A percentile compares a stretch with the other conserved stretches of the same genome.
These are phyloP conservation scores for Chaetomidium leptoderma DNA, from an alignment of 495 filamentous ascomycete species.

Conservation along the genomic window DNA sequence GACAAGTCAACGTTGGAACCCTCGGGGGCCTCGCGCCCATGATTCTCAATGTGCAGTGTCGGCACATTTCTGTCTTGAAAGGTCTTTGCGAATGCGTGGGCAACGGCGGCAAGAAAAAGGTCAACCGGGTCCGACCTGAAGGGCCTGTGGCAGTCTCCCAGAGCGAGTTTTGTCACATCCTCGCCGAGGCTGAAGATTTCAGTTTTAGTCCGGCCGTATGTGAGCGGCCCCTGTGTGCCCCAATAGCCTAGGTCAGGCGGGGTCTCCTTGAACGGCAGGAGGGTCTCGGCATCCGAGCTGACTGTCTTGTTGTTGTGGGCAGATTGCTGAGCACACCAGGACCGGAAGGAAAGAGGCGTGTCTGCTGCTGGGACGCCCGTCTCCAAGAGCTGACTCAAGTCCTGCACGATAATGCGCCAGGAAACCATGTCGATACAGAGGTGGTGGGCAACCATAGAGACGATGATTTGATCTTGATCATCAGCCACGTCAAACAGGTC, in stretches of 20 bases:
- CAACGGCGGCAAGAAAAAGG: slow-evolving; percentile 31
- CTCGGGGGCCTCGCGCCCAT: slow-evolving; percentile 54
- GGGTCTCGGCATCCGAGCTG: neutral
- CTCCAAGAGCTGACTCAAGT: slow-evolving; percentile 50
- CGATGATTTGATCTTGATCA: slow-evolving; percentile 27
- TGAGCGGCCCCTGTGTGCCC: slow-evolving; percentile 24
- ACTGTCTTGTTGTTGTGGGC: slow-evolving; percentile 17
- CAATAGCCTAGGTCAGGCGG: slow-evolving; percentile 27
- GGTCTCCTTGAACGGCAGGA: slow-evolving; percentile 20
- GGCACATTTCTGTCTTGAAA: slow-evolving; percentile 44
- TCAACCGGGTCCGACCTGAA: slow-evolving; percentile 33
- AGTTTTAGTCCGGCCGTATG: slow-evolving; percentile 18
- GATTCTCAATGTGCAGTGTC: slow-evolving; percentile 47
- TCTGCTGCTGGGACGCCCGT: slow-evolving; percentile 23
- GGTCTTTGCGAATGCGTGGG: slow-evolving; percentile 28
- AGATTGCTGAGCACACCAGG: slow-evolving; percentile 47
- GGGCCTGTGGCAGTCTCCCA: slow-evolving; percentile 26
- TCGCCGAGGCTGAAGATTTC: slow-evolving; percentile 26
- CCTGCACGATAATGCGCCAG: slow-evolving; percentile 56
- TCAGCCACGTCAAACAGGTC: slow-evolving; percentile 40
- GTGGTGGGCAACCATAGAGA: slow-evolving; percentile 56
- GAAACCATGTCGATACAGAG: slow-evolving; percentile 58
- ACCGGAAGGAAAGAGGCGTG: slow-evolving; percentile 48
- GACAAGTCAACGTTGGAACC: slow-evolving; percentile 49
- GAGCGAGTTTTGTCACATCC: slow-evolving; percentile 20